Conservation (phyloP, 2,329 filamentous ascomycete genomes). For the Cordyceps cateniannulata region DNA sequence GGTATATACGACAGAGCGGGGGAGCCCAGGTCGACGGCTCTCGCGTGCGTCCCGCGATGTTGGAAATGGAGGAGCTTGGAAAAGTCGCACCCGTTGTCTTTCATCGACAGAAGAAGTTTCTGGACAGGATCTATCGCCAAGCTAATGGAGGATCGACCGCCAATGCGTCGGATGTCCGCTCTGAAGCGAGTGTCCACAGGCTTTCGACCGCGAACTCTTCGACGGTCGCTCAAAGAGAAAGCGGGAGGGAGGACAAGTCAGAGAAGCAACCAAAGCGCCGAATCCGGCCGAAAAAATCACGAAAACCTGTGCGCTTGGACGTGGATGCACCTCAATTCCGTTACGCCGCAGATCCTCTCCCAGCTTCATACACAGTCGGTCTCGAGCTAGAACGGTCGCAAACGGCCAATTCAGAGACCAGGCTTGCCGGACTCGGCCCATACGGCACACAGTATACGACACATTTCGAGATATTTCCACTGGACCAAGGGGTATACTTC, state of each 20-base stretch:
- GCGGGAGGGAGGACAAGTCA: slow-evolving; percentile 2
- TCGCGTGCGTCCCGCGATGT: slow-evolving; percentile 43
- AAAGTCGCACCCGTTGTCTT: slow-evolving; percentile 35
- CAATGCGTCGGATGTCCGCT: not conserved
- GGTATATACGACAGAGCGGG: not conserved
- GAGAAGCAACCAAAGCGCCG: slow-evolving; percentile 18
- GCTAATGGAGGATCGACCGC: slow-evolving; percentile 23
- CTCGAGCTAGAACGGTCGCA: slow-evolving; percentile 12
- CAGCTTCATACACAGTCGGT: slow-evolving; percentile 5
- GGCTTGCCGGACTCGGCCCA: slow-evolving; percentile 48
- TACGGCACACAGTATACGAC: slow-evolving; percentile 56
- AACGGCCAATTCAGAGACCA: slow-evolving; percentile 19
- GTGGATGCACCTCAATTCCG: slow-evolving; percentile 45
- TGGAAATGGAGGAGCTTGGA: slow-evolving; percentile 41
- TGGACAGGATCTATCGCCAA: slow-evolving; percentile 49
- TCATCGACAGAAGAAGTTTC: slow-evolving; percentile 42
- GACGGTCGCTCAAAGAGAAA: not conserved
- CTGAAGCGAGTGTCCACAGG: not conserved
- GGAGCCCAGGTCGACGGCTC: not conserved
- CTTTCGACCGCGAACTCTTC: not conserved
- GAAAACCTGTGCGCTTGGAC: slow-evolving; percentile 38
- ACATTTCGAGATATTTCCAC: slow-evolving; percentile 56
- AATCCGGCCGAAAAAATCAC: not conserved
- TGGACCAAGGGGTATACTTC: slow-evolving; percentile 51
- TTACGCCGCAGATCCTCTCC: slow-evolving; percentile 47